Conservation (phyloP, 2,329 filamentous ascomycete species). For the Sphaerulina vaccinii region DNA sequence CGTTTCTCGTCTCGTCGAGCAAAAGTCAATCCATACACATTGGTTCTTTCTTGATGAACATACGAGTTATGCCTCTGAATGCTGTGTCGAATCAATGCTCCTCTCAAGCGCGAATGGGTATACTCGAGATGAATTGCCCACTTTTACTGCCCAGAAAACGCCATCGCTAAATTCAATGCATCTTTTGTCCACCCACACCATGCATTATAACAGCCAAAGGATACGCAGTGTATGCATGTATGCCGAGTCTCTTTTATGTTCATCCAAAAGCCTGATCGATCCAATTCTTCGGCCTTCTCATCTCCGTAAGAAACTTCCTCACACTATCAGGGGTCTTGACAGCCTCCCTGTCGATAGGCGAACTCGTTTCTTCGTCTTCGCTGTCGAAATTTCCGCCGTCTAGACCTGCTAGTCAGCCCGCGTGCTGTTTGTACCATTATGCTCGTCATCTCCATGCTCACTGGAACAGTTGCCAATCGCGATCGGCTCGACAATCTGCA, state of each 20-base stretch:
- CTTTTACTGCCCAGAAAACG: constrained; percentile 15
- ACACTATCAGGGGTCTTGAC: constrained; percentile 26
- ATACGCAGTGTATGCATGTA: neutral
- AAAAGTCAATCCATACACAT: neutral
- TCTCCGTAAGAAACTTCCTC: constrained; percentile 23
- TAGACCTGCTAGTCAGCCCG: constrained; percentile 21
- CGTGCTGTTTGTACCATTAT: constrained; percentile 16
- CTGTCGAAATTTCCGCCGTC: constrained; percentile 22
- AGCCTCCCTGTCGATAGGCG: constrained; percentile 22
- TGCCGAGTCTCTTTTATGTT: neutral
- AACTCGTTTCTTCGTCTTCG: constrained; percentile 12
- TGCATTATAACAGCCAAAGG: neutral
- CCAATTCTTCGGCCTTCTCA: constrained; percentile 25
- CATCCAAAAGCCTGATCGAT: constrained; percentile 27
- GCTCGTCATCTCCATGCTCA: constrained; percentile 22
- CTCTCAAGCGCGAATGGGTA: constrained; percentile 11
- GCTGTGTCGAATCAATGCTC: constrained; percentile 14
- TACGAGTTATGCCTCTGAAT: constrained; percentile 1
- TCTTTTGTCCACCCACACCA: neutral
- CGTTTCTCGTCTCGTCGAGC: neutral
- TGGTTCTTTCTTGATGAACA: constrained; percentile 2
- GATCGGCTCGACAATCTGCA: constrained; percentile 26
- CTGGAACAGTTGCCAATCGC: constrained; percentile 17
- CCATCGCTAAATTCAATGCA: constrained; percentile 15
- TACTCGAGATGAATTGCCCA: constrained; percentile 1